Conservation (phyloP, 1,284 basidiomycete species). For the Apiotrichum veenhuisii region DNA sequence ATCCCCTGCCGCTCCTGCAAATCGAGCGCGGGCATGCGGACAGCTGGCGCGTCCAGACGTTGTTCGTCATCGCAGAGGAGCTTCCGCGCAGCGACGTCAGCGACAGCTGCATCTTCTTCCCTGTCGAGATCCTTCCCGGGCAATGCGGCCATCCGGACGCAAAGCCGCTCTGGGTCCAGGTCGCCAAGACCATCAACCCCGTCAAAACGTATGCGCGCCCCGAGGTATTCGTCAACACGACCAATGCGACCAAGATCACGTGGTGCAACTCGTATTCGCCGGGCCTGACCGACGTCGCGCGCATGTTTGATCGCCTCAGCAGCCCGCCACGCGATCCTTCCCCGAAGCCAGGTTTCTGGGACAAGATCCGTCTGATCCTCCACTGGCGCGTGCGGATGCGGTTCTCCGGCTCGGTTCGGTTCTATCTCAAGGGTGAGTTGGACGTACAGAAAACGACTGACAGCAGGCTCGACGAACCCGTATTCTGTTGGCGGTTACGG, state of each 20-base stretch:
- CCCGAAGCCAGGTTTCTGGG: conserved; percentile 88
- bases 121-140: conserved; percentile 60
- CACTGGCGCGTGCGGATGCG: conserved; percentile 75
- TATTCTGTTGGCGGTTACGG: conserved; percentile 70
- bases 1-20: conserved; percentile 55
- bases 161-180: conserved; percentile 59
- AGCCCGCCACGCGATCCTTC: conserved; percentile 82
- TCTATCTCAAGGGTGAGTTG: conserved; percentile 74
- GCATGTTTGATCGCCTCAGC: conserved; percentile 76
- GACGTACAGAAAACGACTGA: conserved; percentile 6
- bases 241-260: conserved; percentile 67
- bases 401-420: conserved; percentile 70
- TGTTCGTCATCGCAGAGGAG: conserved; percentile 87
- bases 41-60: conserved; percentile 58
- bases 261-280: conserved; percentile 91
- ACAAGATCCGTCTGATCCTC: conserved; percentile 78
- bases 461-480: conserved; percentile 75
- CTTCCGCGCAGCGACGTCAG: conserved; percentile 57
- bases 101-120: conserved; percentile 68
- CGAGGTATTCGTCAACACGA: conserved; percentile 62
- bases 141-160: conserved; percentile 58
- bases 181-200: conserved; percentile 93
- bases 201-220: conserved; percentile 88
- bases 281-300: conserved; percentile 80
- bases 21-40: conserved; percentile 38